Conservation (phyloP, 1,284 basidiomycete genomes). For the Lignosus rhinocerotis region DNA sequence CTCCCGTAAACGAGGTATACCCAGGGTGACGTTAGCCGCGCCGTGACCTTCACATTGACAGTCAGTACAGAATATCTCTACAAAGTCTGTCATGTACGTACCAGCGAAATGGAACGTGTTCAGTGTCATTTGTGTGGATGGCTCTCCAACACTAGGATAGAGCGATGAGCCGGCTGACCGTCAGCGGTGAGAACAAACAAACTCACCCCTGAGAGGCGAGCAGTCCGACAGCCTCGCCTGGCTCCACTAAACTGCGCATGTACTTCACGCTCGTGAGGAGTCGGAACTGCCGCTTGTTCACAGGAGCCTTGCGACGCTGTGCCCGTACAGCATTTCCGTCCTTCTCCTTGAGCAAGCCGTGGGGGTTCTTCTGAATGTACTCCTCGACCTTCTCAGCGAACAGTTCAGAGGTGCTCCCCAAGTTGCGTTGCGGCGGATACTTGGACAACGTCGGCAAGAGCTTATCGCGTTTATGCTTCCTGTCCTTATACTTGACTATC, state of each 20-base stretch:
- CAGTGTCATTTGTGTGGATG: conserved; percentile 99
- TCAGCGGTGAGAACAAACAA: background rate
- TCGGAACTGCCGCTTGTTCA: conserved; percentile 68
- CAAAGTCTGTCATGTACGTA: conserved; percentile 35
- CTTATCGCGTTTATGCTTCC: conserved; percentile 54
- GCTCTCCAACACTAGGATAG: conserved; percentile 84
- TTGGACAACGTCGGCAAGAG: conserved; percentile 77
- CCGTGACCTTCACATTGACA: conserved; percentile 74
- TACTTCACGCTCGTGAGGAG: conserved; percentile 88
- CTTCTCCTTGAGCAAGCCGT: conserved; percentile 70
- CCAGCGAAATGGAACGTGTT: conserved; percentile 99
- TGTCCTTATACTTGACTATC: conserved; percentile 73
- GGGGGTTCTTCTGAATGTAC: conserved; percentile 82
- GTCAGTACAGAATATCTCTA: conserved; percentile 4
- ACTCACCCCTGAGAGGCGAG: conserved; percentile 96
- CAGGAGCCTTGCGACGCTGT: conserved; percentile 48
- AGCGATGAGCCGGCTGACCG: conserved; percentile 10
- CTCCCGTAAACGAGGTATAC: conserved; percentile 97
- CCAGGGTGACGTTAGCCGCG: conserved; percentile 98
- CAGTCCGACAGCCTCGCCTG: conserved; percentile 96
- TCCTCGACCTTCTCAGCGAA: conserved; percentile 84
- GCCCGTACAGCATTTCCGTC: conserved; percentile 42
- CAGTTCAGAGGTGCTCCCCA: conserved; percentile 92
- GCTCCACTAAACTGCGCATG: conserved; percentile 91
- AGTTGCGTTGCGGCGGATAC: conserved; percentile 78